Evolutionary conservation across 495 filamentous ascomycete species (phyloP).

Genomic region (Podospora comata): DNA sequence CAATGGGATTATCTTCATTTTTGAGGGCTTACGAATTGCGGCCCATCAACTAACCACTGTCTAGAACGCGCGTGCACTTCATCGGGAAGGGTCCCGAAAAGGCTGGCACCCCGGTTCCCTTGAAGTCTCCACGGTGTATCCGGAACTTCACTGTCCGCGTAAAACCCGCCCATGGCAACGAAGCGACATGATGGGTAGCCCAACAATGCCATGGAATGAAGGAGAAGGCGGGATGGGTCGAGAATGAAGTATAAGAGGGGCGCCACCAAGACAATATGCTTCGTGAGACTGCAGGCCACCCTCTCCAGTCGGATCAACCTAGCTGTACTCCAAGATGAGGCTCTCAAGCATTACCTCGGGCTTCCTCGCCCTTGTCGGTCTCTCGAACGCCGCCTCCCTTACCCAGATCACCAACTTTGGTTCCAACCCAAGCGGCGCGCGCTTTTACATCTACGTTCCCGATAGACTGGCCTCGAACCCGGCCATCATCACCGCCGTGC

Average conservation of each 20-base stretch:
- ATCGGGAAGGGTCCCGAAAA: slow-evolving; percentile 15
- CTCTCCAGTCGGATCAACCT: not conserved
- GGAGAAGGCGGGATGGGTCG: not conserved
- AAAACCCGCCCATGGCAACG: not conserved
- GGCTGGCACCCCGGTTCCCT: slow-evolving; percentile 4
- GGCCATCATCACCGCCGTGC: slow-evolving; percentile 50
- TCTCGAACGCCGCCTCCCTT: slow-evolving; percentile 29
- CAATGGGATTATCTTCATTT: too few species aligned
- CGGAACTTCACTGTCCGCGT: slow-evolving; percentile 23
- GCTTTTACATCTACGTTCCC: slow-evolving; percentile 43
- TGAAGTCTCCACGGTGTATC: slow-evolving; percentile 17
- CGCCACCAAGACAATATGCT: not conserved
- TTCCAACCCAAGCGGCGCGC: slow-evolving; percentile 35
- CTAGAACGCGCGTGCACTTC: not conserved
- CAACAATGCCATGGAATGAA: not conserved
- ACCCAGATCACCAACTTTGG: slow-evolving; percentile 40
- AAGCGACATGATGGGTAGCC: not conserved
- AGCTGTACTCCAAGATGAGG: slow-evolving; percentile 29
- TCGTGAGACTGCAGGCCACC: not conserved
- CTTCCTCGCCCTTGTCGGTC: slow-evolving; percentile 28
- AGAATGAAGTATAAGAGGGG: not conserved
- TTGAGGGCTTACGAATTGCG: too few species aligned
- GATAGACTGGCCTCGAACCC: slow-evolving; percentile 36
- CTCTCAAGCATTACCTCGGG: slow-evolving; percentile 26
- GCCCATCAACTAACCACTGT: too few species aligned